Percentiles rank a stretch among this genome's conserved stretches.
These are phyloP conservation scores for Pseudonitzschia multistriata DNA, from an alignment of 108 stramenopile genomes.

Conservation along the genomic window DNA sequence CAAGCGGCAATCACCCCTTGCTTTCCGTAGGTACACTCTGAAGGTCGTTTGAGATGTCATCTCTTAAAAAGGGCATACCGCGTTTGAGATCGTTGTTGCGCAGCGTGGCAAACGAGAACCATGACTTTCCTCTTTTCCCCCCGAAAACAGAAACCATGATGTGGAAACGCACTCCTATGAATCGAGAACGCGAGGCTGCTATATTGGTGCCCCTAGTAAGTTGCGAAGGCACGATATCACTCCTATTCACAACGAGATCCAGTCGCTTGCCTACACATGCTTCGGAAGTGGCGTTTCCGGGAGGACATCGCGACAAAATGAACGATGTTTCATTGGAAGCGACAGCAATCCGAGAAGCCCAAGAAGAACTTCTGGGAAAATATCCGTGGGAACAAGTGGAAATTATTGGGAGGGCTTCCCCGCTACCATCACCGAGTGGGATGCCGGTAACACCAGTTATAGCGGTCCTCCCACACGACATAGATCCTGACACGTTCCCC, in stretches of 20 bases:
- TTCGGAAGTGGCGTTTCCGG: slow-evolving; percentile 79
- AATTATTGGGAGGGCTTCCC: slow-evolving; percentile 57
- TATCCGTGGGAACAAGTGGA: slow-evolving; percentile 31
- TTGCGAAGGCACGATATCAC: slow-evolving; percentile 68
- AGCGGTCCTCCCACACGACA: slow-evolving; percentile 52
- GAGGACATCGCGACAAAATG: slow-evolving; percentile 69
- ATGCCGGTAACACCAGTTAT: slow-evolving; percentile 77
- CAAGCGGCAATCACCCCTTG: no score
- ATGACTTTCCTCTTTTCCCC: slow-evolving; percentile 26
- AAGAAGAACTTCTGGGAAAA: slow-evolving; percentile 58
- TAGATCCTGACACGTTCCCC: slow-evolving; percentile 45
- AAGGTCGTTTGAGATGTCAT: background rate
- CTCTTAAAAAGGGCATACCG: slow-evolving; percentile 13
- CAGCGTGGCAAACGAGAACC: slow-evolving; percentile 4
- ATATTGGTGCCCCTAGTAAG: slow-evolving; percentile 81
- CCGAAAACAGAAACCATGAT: slow-evolving; percentile 12
- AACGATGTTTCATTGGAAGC: slow-evolving; percentile 38
- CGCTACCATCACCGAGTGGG: slow-evolving; percentile 58
- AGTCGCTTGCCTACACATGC: slow-evolving; percentile 65
- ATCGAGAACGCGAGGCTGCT: slow-evolving; percentile 54
- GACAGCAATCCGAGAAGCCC: slow-evolving; percentile 72
- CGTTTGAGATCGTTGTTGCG: slow-evolving; percentile 19
- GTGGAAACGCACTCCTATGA: slow-evolving; percentile 19
- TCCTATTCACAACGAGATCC: slow-evolving; percentile 86
- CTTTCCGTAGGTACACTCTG: no score